Percentiles rank a stretch among this genome's conserved stretches.
Evolutionary conservation across 257 asterid species (phyloP).

Genomic region (Salvia splendens): DNA sequence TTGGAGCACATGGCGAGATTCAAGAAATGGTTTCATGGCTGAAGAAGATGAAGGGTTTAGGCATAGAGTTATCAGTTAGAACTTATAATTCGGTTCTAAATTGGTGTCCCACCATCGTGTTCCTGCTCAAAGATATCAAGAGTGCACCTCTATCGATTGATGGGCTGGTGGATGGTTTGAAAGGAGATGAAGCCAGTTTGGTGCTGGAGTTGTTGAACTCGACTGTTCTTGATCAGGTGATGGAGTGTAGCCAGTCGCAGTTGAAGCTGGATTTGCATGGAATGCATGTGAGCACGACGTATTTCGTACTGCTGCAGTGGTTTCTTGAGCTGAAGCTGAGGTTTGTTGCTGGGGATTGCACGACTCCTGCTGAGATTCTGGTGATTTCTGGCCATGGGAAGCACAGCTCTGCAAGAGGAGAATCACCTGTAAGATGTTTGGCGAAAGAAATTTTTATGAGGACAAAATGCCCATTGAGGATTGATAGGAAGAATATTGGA

Average conservation of each 20-base stretch:
- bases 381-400: constrained; percentile 82
- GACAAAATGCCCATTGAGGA: constrained; percentile 70
- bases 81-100: constrained; percentile 77
- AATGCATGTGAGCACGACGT: constrained; percentile 72
- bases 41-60: constrained; percentile 53
- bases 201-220: constrained; percentile 58
- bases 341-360: constrained; percentile 33
- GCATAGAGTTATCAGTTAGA: constrained; percentile 51
- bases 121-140: constrained; percentile 52
- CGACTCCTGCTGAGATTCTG: constrained; percentile 51
- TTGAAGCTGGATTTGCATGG: constrained; percentile 91
- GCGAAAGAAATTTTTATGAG: constrained; percentile 53
- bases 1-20: constrained; percentile 61
- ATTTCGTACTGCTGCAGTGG: constrained; percentile 79
- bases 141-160: constrained; percentile 53
- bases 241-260: constrained; percentile 57
- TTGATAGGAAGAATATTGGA: constrained; percentile 72
- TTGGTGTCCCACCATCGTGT: constrained; percentile 56
- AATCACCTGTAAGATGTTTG: constrained; percentile 70
- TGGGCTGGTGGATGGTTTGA: constrained; percentile 49
- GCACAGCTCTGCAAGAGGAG: constrained; percentile 73
- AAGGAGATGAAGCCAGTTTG: constrained; percentile 49
- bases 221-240: constrained; percentile 48
- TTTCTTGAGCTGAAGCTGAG: constrained; percentile 51
- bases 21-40: constrained; percentile 63